Evolutionary conservation across 345 rosid genomes (phyloP).

Genomic region (Ricinus communis): DNA sequence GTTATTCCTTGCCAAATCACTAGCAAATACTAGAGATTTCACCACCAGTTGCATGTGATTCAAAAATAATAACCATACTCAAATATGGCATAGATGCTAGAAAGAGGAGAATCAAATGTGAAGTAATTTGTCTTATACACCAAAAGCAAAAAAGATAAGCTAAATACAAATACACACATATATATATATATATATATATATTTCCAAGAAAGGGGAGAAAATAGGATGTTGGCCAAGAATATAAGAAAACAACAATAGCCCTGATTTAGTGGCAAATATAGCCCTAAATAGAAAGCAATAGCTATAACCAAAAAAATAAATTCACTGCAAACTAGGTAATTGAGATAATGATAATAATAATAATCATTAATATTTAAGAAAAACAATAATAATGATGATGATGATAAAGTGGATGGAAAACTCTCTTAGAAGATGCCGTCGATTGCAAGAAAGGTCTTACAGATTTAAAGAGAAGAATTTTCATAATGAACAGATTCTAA

Average conservation of each 20-base stretch:
- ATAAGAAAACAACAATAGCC: neutral
- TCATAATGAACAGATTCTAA: neutral
- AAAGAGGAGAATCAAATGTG: neutral
- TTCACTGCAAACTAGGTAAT: neutral
- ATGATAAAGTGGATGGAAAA: neutral
- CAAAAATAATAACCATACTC: neutral
- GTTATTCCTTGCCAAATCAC: neutral
- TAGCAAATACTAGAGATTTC: neutral
- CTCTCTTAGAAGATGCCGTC: neutral
- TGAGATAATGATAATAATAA: neutral
- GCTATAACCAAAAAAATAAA: neutral
- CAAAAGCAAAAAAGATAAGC: neutral
- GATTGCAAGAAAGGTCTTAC: neutral
- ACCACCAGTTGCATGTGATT: neutral
- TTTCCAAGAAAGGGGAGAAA: neutral
- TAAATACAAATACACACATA: too few species aligned
- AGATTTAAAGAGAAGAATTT: neutral
- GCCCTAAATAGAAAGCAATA: neutral
- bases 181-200: neutral
- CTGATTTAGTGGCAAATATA: neutral
- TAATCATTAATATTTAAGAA: neutral
- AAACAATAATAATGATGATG: too few species aligned
- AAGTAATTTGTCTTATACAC: neutral
- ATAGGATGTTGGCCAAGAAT: neutral
- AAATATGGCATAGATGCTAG: neutral